Percentiles rank a stretch among this genome's conserved stretches.
Evolutionary conservation across 2,329 filamentous ascomycete genomes (phyloP).

Genomic region (Sarocladiaceae sp.): DNA sequence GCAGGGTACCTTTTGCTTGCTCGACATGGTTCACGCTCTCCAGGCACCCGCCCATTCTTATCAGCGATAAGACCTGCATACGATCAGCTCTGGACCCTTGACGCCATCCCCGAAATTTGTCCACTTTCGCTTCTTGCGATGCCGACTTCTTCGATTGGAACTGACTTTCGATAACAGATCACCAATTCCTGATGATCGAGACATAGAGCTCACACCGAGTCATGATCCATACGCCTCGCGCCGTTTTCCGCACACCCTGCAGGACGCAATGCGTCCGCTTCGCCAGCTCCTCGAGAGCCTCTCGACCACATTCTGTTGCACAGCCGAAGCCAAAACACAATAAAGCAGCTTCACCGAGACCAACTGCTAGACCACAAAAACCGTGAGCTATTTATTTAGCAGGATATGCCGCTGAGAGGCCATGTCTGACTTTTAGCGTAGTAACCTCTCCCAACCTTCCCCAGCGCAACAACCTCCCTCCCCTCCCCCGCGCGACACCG

Average conservation of each 20-base stretch:
- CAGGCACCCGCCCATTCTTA: neutral
- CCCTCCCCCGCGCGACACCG: conserved; percentile 23
- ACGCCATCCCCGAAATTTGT: neutral
- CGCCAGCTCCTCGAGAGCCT: conserved; percentile 17
- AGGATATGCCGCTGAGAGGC: no score
- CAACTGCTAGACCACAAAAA: conserved; percentile 15
- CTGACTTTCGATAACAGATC: no score
- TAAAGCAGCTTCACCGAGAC: conserved; percentile 12
- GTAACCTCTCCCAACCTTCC: conserved; percentile 7
- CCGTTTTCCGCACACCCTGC: conserved; percentile 16
- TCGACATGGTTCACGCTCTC: neutral
- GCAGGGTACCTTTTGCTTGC: conserved; percentile 1
- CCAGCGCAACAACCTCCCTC: conserved; percentile 14
- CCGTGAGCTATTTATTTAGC: no score
- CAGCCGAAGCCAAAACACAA: conserved; percentile 5
- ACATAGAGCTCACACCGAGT: no score
- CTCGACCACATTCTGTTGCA: neutral
- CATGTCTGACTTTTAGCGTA: no score
- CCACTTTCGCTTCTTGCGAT: no score
- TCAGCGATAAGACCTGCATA: neutral
- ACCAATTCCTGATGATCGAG: no score
- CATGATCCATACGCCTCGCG: conserved; percentile 26
- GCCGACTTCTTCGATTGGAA: no score
- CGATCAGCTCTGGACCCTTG: neutral
- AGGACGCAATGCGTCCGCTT: conserved; percentile 14